Conservation (phyloP, 78 protist species). For the Tieghemostelium lacteum region DNA sequence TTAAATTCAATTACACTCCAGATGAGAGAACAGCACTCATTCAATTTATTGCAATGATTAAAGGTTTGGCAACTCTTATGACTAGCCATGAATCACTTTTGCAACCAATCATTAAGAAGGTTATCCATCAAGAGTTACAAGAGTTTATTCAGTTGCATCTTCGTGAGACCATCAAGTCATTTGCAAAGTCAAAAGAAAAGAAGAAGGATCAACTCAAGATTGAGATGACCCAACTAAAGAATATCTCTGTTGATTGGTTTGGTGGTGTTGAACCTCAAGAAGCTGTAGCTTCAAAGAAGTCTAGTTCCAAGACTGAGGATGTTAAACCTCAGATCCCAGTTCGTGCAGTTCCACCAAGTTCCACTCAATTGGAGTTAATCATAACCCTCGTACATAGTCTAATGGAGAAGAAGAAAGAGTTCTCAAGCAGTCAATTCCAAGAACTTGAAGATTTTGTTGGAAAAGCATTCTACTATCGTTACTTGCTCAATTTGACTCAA, state of each 20-base stretch:
- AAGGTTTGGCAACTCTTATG: conserved; percentile 73
- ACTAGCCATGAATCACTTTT: conserved; percentile 33
- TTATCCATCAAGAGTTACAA: conserved; percentile 82
- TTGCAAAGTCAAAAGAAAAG: conserved; percentile 79
- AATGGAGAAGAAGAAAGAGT: conserved; percentile 72
- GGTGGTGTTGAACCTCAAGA: conserved; percentile 78
- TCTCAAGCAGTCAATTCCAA: not conserved
- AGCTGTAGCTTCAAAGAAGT: conserved; percentile 54
- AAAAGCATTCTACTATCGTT: conserved; percentile 63
- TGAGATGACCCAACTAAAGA: conserved; percentile 72
- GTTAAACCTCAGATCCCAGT: conserved; percentile 49
- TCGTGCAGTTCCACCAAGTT: conserved; percentile 74
- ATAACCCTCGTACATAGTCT: conserved; percentile 27
- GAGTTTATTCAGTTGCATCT: conserved; percentile 81
- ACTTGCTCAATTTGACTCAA: conserved; percentile 28
- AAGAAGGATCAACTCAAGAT: conserved; percentile 49
- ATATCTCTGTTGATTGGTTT: conserved; percentile 82
- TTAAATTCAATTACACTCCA: conserved; percentile 86
- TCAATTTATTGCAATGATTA: conserved; percentile 88
- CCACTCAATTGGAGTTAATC: conserved; percentile 77
- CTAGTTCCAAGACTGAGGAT: not conserved
- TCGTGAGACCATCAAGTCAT: conserved; percentile 72
- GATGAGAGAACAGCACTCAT: conserved; percentile 83
- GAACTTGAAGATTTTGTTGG: conserved; percentile 31
- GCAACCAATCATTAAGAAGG: conserved; percentile 31